phyloP scores from a whole-genome alignment of 768 basidiomycete genomes.

The Tremella mesenterica region DNA sequence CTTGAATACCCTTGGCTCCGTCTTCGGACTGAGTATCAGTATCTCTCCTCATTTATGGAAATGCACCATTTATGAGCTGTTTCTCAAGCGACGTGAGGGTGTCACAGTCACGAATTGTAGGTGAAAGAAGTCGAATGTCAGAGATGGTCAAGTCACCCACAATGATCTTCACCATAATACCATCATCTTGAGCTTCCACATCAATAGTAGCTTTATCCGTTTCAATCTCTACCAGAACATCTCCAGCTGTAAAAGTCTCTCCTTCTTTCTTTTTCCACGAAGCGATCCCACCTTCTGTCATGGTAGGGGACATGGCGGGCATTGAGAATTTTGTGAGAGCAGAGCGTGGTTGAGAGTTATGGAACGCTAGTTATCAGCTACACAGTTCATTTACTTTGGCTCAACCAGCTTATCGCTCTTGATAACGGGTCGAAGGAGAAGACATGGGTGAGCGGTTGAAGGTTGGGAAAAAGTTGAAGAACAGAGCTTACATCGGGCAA shows the following conservation, averaged over 20 bases:
- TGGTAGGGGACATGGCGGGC: constrained; percentile 99
- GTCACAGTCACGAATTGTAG: no score
- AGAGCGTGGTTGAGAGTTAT: constrained; percentile 66
- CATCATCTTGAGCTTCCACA: constrained; percentile 97
- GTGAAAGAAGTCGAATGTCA: not conserved
- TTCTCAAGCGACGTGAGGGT: no score
- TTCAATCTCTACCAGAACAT: constrained; percentile 96
- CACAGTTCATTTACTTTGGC: not conserved
- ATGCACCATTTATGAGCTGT: not conserved
- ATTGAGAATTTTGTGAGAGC: constrained; percentile 83
- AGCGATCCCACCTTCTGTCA: constrained; percentile 98
- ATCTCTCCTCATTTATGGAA: not conserved
- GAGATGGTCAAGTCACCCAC: constrained; percentile 50
- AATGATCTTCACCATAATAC: constrained; percentile 90
- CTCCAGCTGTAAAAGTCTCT: constrained; percentile 76
- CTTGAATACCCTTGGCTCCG: constrained; percentile 75
- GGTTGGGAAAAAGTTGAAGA: no score
- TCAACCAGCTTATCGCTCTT: no score
- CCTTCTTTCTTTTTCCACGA: constrained; percentile 97
- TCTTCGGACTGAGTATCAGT: constrained; percentile 55
- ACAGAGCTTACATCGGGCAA: no score
- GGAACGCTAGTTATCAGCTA: constrained; percentile 55
- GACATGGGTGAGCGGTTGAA: no score
- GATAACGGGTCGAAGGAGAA: no score
- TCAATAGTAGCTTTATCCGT: constrained; percentile 99